Percentiles rank a stretch among this genome's conserved stretches.
phyloP scores from a whole-genome alignment of 2,329 filamentous ascomycete genomes.

The Coniochaeta sp. region DNA sequence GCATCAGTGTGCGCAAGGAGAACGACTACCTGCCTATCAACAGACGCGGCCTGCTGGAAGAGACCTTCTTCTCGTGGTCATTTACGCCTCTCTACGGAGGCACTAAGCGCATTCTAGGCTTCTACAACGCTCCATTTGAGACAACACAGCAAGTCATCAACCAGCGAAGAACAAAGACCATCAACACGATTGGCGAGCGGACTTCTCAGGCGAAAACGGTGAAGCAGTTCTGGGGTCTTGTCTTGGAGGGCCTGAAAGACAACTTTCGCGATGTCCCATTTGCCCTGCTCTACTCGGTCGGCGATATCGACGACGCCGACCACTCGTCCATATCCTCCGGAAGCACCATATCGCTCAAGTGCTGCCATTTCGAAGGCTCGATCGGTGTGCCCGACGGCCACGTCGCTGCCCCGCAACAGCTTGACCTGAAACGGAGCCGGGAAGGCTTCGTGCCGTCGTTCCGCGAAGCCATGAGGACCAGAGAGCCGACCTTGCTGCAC shows the following conservation, averaged over 20 bases:
- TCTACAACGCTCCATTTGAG: constrained; percentile 31
- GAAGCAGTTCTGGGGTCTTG: constrained; percentile 25
- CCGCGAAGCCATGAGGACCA: constrained; percentile 27
- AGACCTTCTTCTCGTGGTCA: constrained; percentile 30
- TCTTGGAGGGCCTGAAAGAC: constrained; percentile 23
- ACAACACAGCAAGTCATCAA: constrained; percentile 25
- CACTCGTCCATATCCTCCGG: constrained; percentile 24
- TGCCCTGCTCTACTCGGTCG: constrained; percentile 31
- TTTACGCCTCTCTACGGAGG: constrained; percentile 30
- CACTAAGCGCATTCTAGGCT: constrained; percentile 25
- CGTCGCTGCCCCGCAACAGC: constrained; percentile 20
- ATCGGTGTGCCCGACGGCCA: constrained; percentile 27
- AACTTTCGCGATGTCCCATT: constrained; percentile 31
- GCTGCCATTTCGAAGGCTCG: constrained; percentile 26
- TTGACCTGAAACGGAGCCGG: constrained; percentile 25
- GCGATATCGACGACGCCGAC: constrained; percentile 27
- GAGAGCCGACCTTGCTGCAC: constrained; percentile 23
- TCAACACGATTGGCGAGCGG: constrained; percentile 23
- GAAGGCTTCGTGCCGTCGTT: constrained; percentile 27
- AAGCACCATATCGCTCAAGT: constrained; percentile 26
- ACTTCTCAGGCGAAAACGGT: constrained; percentile 23
- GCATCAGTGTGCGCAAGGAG: constrained; percentile 23
- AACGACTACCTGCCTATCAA: constrained; percentile 24
- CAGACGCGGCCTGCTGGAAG: constrained; percentile 27
- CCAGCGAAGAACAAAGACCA: constrained; percentile 24